phyloP scores from a whole-genome alignment of 2,329 filamentous ascomycete genomes.

The Aspergillus bombycis region DNA sequence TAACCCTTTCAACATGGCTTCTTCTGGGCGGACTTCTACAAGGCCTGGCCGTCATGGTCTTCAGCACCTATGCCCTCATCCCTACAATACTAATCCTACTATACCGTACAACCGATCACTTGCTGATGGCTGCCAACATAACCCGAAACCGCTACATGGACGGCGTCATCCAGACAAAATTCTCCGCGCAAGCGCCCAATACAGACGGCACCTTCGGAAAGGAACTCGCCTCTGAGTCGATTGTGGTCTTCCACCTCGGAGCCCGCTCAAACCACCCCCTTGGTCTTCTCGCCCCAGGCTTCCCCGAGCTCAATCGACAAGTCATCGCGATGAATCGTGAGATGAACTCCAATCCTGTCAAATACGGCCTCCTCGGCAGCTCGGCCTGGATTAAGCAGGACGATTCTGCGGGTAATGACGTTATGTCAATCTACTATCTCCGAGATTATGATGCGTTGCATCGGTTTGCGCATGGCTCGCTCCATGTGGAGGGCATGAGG shows the following conservation, averaged over 20 bases:
- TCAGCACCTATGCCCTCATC: conserved; percentile 36
- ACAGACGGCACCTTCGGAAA: conserved; percentile 38
- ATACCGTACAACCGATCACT: conserved; percentile 36
- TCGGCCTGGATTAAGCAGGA: conserved; percentile 37
- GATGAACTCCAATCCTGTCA: conserved; percentile 8
- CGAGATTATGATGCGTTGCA: conserved; percentile 46
- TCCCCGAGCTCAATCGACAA: conserved; percentile 31
- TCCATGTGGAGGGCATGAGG: conserved; percentile 47
- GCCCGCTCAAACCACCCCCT: conserved; percentile 43
- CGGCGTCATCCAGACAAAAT: conserved; percentile 38
- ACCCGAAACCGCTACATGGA: conserved; percentile 45
- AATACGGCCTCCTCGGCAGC: conserved; percentile 15
- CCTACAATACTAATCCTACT: conserved; percentile 38
- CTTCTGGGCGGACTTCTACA: conserved; percentile 45
- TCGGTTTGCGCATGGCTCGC: conserved; percentile 44
- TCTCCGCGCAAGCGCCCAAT: conserved; percentile 44
- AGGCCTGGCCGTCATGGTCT: conserved; percentile 34
- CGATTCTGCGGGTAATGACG: conserved; percentile 37
- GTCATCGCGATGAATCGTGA: conserved; percentile 36
- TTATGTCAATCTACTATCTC: conserved; percentile 47
- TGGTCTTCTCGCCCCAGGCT: conserved; percentile 46
- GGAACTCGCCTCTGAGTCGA: conserved; percentile 49
- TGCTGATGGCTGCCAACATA: conserved; percentile 36
- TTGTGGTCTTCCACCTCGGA: conserved; percentile 44
- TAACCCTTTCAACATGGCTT: conserved; percentile 47